These are phyloP conservation scores for Claviceps sp. DNA, from an alignment of 2,329 filamentous ascomycete genomes.

Conservation along the genomic window DNA sequence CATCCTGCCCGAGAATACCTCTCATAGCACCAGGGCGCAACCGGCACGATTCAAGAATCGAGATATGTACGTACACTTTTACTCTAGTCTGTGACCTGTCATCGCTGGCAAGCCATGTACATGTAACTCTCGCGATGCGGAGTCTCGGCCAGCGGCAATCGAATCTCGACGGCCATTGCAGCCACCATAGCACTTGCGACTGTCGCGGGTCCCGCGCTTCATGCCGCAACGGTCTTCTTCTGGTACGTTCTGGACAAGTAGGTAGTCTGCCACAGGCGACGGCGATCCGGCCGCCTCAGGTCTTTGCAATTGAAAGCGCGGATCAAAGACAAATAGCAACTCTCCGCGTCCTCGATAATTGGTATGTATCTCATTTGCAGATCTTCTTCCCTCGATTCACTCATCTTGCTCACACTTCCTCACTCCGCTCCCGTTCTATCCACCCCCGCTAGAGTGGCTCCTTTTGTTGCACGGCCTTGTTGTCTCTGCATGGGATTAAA, in stretches of 20 bases:
- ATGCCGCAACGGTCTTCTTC: neutral
- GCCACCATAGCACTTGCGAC: slow-evolving; percentile 2
- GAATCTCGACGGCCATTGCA: neutral
- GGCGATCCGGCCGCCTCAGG: neutral
- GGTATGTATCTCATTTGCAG: neutral
- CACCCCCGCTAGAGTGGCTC: neutral
- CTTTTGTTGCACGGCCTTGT: neutral
- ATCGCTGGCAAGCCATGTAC: no score
- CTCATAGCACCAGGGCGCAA: no score
- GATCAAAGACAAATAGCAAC: neutral
- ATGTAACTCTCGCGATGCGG: neutral
- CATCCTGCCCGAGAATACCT: no score
- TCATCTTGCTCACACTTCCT: neutral
- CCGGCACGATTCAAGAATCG: no score
- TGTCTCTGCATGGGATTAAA: neutral
- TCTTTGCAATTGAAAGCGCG: neutral
- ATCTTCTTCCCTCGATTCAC: neutral
- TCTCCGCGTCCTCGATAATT: neutral
- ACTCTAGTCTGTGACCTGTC: no score
- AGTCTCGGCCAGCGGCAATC: neutral
- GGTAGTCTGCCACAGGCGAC: neutral
- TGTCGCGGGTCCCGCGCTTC: slow-evolving; percentile 1
- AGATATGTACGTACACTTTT: no score
- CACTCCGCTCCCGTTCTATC: neutral
- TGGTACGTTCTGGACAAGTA: neutral